These are phyloP conservation scores for Aspergillus melleus DNA, from an alignment of 2,329 filamentous ascomycete species.

Conservation along the genomic window DNA sequence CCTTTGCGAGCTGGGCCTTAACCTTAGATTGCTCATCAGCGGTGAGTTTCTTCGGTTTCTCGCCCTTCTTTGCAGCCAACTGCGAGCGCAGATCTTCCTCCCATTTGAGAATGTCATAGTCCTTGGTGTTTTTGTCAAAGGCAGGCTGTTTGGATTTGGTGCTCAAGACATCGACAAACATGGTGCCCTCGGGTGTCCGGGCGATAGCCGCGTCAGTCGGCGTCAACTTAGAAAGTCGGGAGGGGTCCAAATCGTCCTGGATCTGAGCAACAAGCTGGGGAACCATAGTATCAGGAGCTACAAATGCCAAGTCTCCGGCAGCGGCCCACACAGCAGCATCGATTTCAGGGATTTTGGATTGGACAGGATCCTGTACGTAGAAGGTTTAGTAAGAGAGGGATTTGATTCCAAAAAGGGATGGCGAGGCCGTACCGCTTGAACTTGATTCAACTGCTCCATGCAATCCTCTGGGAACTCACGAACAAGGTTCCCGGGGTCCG, in stretches of 20 bases:
- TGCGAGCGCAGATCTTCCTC: slow-evolving; percentile 87
- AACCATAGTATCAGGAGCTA: slow-evolving; percentile 80
- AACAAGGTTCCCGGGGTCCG: slow-evolving; percentile 80
- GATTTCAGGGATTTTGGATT: slow-evolving; percentile 35
- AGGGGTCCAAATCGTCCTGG: slow-evolving; percentile 67
- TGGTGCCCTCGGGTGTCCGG: slow-evolving; percentile 81
- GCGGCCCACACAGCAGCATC: slow-evolving; percentile 77
- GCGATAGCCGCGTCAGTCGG: slow-evolving; percentile 91
- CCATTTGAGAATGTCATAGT: slow-evolving; percentile 96
- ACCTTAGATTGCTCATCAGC: slow-evolving; percentile 87
- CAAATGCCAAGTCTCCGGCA: slow-evolving; percentile 88
- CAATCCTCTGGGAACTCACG: slow-evolving; percentile 63
- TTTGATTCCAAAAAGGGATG: slow-evolving; percentile 9
- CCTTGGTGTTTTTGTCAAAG: slow-evolving; percentile 86
- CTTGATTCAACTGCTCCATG: slow-evolving; percentile 64
- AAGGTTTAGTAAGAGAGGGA: slow-evolving; percentile 2
- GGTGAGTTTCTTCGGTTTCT: slow-evolving; percentile 81
- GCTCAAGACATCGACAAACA: slow-evolving; percentile 86
- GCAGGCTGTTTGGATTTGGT: slow-evolving; percentile 71
- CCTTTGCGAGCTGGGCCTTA: slow-evolving; percentile 85
- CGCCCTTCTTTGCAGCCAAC: slow-evolving; percentile 86
- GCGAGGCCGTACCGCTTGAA: slow-evolving; percentile 53
- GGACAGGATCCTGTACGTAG: slow-evolving; percentile 30
- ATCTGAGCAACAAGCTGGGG: slow-evolving; percentile 74
- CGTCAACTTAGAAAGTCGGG: slow-evolving; percentile 70